These are phyloP conservation scores for Mucor piriformis DNA, from an alignment of 371 early-diverging fungal species.

Conservation along the genomic window DNA sequence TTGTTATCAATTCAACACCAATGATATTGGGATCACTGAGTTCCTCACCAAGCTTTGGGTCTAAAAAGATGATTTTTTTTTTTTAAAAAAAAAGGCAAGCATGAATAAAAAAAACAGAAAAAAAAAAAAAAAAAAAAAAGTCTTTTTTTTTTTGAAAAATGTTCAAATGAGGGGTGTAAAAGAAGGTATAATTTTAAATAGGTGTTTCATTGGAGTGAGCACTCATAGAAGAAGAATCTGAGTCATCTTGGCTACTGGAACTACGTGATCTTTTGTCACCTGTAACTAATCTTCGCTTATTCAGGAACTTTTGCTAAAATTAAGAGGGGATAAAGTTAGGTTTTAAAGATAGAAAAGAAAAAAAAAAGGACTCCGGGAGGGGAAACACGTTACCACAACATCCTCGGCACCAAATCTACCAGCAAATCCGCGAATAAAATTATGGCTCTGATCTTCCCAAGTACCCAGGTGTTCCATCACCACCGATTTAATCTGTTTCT, in stretches of 20 bases:
- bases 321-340: not conserved
- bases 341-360: not conserved
- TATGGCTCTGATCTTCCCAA: constrained; percentile 75
- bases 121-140: not conserved
- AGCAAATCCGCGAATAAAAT: constrained; percentile 70
- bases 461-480: constrained; percentile 60
- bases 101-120: not conserved
- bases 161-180: not conserved
- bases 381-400: constrained; percentile 40
- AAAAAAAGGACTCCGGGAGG: not conserved
- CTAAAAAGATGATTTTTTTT: constrained; percentile 31
- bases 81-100: constrained; percentile 17
- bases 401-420: constrained; percentile 68
- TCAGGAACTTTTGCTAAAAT: constrained; percentile 34
- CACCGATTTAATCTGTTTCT: constrained; percentile 66
- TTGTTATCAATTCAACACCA: constrained; percentile 92
- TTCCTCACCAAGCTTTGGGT: constrained; percentile 84
- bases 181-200: not conserved
- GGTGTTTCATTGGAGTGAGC: not conserved
- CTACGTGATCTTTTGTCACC: constrained; percentile 21
- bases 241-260: constrained; percentile 4
- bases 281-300: constrained; percentile 25
- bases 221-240: constrained; percentile 11
- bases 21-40: constrained; percentile 93
- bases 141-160: too few species aligned